Base-by-base conservation (phyloP, 495 filamentous ascomycete genomes). In the Bryoglossum gracile region DNA sequence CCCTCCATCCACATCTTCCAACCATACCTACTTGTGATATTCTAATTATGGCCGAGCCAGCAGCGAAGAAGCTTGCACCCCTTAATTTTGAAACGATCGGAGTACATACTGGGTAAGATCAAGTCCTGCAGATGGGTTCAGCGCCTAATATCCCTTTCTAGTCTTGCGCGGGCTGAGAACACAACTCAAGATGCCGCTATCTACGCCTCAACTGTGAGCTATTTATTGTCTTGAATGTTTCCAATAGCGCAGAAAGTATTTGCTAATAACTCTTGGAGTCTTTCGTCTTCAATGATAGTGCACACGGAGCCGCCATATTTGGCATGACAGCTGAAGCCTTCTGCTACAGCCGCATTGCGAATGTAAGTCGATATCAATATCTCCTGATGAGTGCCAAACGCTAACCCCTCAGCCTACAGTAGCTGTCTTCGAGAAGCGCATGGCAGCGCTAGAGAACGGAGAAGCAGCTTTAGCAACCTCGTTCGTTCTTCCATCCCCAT, bases 321-420 rank as follows among this genome's bases (percentile, higher is more conserved):
- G 87, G 87, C 57, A 10, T 4, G 35, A 38, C 35, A 4, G 35
- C 89, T 96, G 69, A 94, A 95, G 65, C 89, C 95, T 65, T 91
- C 91, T 64, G 92, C 70, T 98, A 98, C 75, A 89, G 83, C 59
- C 84, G 91, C 43, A 91, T 98, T 57, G 92, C 91, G 87, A 98
- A 98, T 65, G 73, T 76, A 40, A 59, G 70, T 62, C 22, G 18
- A 14, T 8, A 24, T 10, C 40, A 24, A 13, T 33, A 38, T 23
- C 21, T 11, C 25, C 8, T 13, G 9, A 8, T 14, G 5, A 16
- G n/a, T 4, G 13, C 33, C n/a, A 35, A n/a, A 13, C 33, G 18
- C 1, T 18, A 8, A 38, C 19, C 21, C 24, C 26, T 13, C 64
- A 89, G 84, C 91, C 91, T 2, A 98, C 91, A 3, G 87, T 95